These are phyloP conservation scores for Epicoccum nigrum DNA, from an alignment of 2,329 filamentous ascomycete genomes.

Conservation along the genomic window DNA sequence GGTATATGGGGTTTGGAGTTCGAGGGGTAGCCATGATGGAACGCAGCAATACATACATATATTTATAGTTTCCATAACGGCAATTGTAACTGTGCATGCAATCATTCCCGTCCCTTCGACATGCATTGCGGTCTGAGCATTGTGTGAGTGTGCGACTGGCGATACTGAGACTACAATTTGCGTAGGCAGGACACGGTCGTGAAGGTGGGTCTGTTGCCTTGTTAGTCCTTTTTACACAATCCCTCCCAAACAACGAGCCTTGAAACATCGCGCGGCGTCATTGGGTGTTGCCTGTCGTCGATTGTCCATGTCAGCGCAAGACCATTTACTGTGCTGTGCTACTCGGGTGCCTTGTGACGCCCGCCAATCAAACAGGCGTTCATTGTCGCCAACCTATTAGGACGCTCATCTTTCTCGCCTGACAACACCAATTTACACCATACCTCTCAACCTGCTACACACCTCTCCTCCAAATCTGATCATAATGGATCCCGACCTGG, in stretches of 20 bases:
- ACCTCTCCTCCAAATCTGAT: background rate
- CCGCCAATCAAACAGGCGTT: no score
- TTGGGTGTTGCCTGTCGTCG: background rate
- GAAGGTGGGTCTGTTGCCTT: background rate
- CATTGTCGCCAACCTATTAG: no score
- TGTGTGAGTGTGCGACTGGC: no score
- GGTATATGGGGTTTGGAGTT: background rate
- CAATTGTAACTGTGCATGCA: no score
- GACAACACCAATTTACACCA: background rate
- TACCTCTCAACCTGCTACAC: background rate
- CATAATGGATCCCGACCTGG: background rate
- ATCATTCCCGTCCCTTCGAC: no score
- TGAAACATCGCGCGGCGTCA: background rate
- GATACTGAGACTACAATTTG: background rate
- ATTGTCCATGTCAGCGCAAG: no score
- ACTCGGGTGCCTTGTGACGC: no score
- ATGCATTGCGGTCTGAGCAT: no score
- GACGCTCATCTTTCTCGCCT: background rate
- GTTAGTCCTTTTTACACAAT: background rate
- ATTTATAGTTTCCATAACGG: no score
- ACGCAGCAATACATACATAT: no score
- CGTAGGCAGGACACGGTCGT: background rate
- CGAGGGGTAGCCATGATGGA: no score
- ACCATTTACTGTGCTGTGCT: no score
- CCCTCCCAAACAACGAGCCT: slow-evolving; percentile 4